Evolutionary conservation across 176 grass and related monocot species (phyloP), one percentile per base, ranked within the genome.

Genomic region (Triticum urartu): DNA sequence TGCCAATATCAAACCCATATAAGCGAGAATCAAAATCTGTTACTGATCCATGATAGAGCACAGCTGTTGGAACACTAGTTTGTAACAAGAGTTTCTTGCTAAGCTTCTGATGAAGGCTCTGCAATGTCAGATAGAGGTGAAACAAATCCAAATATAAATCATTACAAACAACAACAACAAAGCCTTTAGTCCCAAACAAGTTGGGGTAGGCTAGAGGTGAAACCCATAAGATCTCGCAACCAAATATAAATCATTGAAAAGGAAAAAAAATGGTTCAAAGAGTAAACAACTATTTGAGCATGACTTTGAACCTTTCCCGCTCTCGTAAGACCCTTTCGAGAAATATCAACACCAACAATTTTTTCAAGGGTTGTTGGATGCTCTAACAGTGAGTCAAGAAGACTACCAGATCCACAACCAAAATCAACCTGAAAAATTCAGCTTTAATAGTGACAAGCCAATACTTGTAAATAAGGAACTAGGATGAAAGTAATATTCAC

Each of bases 371-470:
- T 90, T 85, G 90, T 98, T 78, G 88, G 85, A 89, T 95, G 93
- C 80, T 94, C 96, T 79, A 95, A 75, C 86, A 98, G 79, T 45
- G 88, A 94, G 86, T 98, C 93, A 40, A 95, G 92, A 80, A 98
- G 90, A 78, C 96, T 95, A 81, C 96, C 96, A 84, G 96, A 98
- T 82, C 93, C 93, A 34, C 90, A 98, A 50, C 93, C 96, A 86
- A 98, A 98, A 98, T 95, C 93, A 73, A 98, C 92, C 96, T 95
- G 89, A 68, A 78, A 45, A 85, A 80, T 71, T 64, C 18, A 81
- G 24, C 20, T 66, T 68, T 32, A 18, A 79, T 18, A 59, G 56
- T 86, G 66, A 88, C 56, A 83, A 42, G 33, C 21, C 13, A 32
- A 52, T 75, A 52, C 43, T 87, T 11, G 24, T 45, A 82, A 73